phyloP scores from a whole-genome alignment of 305 asterid genomes.

The Fraxinus paxiana region DNA sequence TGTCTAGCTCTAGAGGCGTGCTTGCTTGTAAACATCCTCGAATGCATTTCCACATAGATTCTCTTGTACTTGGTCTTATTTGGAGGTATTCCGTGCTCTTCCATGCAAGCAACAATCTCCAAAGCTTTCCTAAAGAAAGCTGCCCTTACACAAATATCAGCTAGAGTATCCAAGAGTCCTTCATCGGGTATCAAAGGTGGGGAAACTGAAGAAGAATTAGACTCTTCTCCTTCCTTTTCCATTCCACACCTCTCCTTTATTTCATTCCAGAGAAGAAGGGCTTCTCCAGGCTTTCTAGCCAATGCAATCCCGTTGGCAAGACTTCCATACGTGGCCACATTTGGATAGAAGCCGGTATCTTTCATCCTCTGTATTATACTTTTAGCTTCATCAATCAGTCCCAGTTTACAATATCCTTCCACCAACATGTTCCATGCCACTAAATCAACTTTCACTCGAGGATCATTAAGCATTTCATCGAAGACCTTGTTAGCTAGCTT shows the following conservation, averaged over 20 bases:
- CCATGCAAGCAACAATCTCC: conserved; percentile 94
- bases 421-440: conserved; percentile 97
- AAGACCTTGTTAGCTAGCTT: conserved; percentile 73
- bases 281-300: conserved; percentile 95
- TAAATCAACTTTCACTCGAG: conserved; percentile 77
- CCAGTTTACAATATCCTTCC: conserved; percentile 75
- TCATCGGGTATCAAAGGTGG: conserved; percentile 74
- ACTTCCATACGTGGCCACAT: conserved; percentile 89
- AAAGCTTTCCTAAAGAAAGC: conserved; percentile 87
- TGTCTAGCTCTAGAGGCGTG: conserved; percentile 90
- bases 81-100: conserved; percentile 71
- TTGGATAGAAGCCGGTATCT: conserved; percentile 57
- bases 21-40: conserved; percentile 98
- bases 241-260: conserved; percentile 66
- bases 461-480: conserved; percentile 87
- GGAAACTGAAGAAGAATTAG: conserved; percentile 20
- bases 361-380: conserved; percentile 62
- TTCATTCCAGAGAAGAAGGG: conserved; percentile 86
- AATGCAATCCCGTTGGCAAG: conserved; percentile 75
- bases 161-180: conserved; percentile 79
- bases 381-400: conserved; percentile 72
- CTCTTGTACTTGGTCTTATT: conserved; percentile 85
- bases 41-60: conserved; percentile 94
- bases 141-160: conserved; percentile 89
- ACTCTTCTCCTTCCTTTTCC: conserved; percentile 30